Evolutionary conservation across 2,329 filamentous ascomycete genomes (phyloP), one percentile per base, ranked within the genome.

Genomic region (Talaromyces verruculosus): DNA sequence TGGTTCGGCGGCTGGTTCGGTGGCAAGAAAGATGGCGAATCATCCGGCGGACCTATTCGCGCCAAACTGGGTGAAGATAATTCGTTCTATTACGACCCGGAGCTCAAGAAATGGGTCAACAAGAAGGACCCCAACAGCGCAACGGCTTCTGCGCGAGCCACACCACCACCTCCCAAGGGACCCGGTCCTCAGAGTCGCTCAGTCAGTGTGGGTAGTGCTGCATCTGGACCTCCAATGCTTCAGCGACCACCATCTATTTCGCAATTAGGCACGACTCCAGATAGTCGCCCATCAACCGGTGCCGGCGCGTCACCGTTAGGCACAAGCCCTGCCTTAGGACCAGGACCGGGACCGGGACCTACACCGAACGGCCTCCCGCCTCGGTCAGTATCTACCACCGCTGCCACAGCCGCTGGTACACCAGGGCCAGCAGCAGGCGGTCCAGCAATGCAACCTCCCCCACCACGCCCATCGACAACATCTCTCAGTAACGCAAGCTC

Each of bases 71-170:
- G 94, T 68, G 96, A 99, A 78, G 88, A 95, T 74, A 97, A 88
- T 77, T 92, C 89, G 55, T 97, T 99, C 78, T 90, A 94, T 71
- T 99, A 95, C 73, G 95, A 99, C 74, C 91, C 93, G 2, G 91
- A 97, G n/a, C 85, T 97, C 62, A 96, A 96, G 82, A 93, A 95
- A 76, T 99, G 96, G 96, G 85, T 99, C 76, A 98, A 99, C 82
- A 97, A 97, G 83, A 97, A 97, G 76, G 87, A 88, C 11, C 89
- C 89, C 13, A 82, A 81, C 15, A 85, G 87, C 7, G 89, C 90
- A 64, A 86, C 85, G 35, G 76, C 83, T 28, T 78, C 81, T n/a
- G 75, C 82, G 30, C 80, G 82, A 57, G 88, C 88, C 1, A 88
- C 93, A 0, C 91, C 94, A 0, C 93, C 95, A 1, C 93, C 93